A percentile compares a stretch with the other conserved stretches of the same genome.
Conservation (phyloP, 345 rosid species). For the Aquilaria sinensis region DNA sequence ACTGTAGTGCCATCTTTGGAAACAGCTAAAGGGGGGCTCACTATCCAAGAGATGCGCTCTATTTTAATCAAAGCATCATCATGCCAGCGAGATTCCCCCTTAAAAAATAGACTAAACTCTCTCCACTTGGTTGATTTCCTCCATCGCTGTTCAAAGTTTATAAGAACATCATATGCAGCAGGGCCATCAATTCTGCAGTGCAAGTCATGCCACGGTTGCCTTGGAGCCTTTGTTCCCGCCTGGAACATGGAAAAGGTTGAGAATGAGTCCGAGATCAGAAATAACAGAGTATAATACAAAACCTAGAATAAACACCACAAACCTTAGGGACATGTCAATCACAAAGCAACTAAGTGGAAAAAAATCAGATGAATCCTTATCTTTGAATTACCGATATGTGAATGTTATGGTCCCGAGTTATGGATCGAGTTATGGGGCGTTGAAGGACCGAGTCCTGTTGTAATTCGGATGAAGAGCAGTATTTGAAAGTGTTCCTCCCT, state of each 20-base stretch:
- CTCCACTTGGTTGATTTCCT: conserved; percentile 73
- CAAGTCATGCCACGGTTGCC: conserved; percentile 98
- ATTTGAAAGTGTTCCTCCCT: no score
- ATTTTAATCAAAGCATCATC: conserved; percentile 78
- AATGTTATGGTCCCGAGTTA: no score
- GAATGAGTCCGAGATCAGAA: background rate
- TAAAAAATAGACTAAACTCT: conserved; percentile 57
- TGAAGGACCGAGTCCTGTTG: no score
- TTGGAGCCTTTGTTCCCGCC: conserved; percentile 71
- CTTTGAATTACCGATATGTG: background rate
- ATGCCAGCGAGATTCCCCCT: conserved; percentile 56
- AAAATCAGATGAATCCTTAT: background rate
- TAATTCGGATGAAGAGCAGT: no score
- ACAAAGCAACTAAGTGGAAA: background rate
- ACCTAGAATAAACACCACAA: background rate
- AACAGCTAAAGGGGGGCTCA: conserved; percentile 45
- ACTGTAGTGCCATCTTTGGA: conserved; percentile 31
- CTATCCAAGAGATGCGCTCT: conserved; percentile 93
- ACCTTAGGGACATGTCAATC: conserved; percentile 11
- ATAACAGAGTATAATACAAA: conserved; percentile 10
- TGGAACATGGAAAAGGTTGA: conserved; percentile 16
- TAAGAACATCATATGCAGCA: conserved; percentile 93
- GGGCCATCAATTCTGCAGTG: conserved; percentile 91
- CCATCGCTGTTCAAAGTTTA: conserved; percentile 98
- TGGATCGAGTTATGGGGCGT: no score